phyloP scores from a whole-genome alignment of 2,329 filamentous ascomycete genomes.

The Colletotrichum aenigma region DNA sequence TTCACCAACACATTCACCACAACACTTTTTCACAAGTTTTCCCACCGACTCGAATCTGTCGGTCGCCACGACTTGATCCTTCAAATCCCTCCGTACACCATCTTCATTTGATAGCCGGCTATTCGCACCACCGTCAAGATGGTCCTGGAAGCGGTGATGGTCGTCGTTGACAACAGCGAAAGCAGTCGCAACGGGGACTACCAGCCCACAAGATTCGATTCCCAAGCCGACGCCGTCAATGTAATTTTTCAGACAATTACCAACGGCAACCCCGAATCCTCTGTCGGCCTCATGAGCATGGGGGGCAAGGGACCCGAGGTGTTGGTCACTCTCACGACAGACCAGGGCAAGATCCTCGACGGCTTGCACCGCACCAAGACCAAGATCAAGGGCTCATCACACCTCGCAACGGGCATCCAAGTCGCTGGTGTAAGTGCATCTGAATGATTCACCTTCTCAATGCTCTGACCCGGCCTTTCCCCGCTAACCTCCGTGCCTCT shows the following conservation, averaged over 20 bases:
- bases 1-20: conserved; percentile 2
- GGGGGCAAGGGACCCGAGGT: conserved; percentile 97
- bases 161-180: conserved; percentile 99
- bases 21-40: background rate
- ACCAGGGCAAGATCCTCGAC: conserved; percentile 93
- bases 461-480: conserved; percentile 8
- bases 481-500: conserved; percentile 24
- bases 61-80: background rate
- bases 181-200: conserved; percentile 95
- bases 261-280: conserved; percentile 93
- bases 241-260: conserved; percentile 96
- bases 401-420: conserved; percentile 93
- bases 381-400: conserved; percentile 88
- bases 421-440: conserved; percentile 79
- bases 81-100: background rate
- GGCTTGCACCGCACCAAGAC: conserved; percentile 86
- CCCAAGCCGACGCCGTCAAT: conserved; percentile 93
- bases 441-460: background rate
- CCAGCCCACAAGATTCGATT: conserved; percentile 92
- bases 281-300: conserved; percentile 98
- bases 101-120: background rate
- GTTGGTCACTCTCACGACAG: conserved; percentile 92
- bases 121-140: conserved; percentile 65
- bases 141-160: conserved; percentile 99
- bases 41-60: background rate